Percentiles rank a stretch among this genome's conserved stretches.
Evolutionary conservation across 306 rosid species (phyloP).

Genomic region (Castanea sativa): DNA sequence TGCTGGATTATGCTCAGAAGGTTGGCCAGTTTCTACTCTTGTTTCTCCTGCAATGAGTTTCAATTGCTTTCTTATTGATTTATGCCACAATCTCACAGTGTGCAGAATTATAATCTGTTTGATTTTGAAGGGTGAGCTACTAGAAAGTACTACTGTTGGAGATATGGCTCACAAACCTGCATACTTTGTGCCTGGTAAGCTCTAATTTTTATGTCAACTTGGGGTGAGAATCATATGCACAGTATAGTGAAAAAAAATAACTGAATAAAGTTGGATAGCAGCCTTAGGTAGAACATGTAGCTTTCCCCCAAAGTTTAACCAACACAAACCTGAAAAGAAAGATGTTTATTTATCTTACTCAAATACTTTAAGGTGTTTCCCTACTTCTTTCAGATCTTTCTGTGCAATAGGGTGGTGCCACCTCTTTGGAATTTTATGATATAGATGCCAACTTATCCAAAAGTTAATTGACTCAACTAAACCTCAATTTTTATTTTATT

Average conservation of each 20-base stretch:
- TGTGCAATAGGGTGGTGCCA: background rate
- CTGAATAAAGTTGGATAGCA: background rate
- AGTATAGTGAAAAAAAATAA: background rate
- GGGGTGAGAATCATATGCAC: background rate
- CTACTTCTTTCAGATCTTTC: background rate
- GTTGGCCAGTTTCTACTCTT: conserved; percentile 40
- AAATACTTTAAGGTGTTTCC: background rate
- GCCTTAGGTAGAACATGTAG: background rate
- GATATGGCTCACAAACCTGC: conserved; percentile 99
- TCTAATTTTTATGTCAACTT: conserved; percentile 22
- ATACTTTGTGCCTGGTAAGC: conserved; percentile 96
- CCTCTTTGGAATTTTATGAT: background rate
- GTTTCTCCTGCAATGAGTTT: conserved; percentile 15
- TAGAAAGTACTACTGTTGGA: conserved; percentile 79
- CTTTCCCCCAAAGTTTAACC: background rate
- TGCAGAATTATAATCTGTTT: conserved; percentile 63
- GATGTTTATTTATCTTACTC: background rate
- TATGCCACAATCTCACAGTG: conserved; percentile 47
- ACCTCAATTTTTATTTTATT: no score
- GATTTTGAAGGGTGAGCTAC: conserved; percentile 90
- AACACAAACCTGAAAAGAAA: background rate
- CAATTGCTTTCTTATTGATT: conserved; percentile 40
- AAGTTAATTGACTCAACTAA: no score
- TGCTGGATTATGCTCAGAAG: conserved; percentile 86
- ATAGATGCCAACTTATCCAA: background rate